Base-by-base conservation (phyloP, 148 eudicot genomes). In the Vaccinium macrocarpon region DNA sequence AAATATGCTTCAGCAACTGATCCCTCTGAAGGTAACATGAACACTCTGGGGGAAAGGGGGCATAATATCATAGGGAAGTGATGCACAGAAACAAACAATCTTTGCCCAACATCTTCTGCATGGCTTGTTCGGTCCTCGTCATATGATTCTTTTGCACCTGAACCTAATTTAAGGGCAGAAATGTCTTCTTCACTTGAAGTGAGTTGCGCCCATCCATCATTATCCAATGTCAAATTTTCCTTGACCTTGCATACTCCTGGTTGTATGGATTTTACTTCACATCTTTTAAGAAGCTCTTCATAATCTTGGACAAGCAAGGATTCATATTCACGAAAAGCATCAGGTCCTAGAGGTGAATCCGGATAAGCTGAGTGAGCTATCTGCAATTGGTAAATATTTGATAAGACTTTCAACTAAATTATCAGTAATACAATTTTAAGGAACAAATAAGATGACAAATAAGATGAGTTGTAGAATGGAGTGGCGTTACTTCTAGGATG, bases 21-120 rank as follows among this genome's bases (percentile, higher is more conserved):
- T 87, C 98, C 99, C 88, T 94, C 98, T 82, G 99, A 95, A 87
- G 99, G 99, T 71, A 97, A 88, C 85, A 97, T 95, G 79, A 97
- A 97, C 59, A 91, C 91, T 87, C 91, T 91, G 68, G 99, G 96
- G 70, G 99, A 91, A 78, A 97, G 81, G 46, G 99, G 99, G 87
- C 98, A 97, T 84, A 92, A 86, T 64, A 96, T 84, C 92, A 97
- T 75, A 84, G 99, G 99, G 85, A 97, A 97, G 88, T 97, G 98
- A 88, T 86, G 92, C 81, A 97, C 98, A 81, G 90, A 90, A 78
- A 95, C 95, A 46, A 77, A 52, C 87, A 96, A 76, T 80, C 84
- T 92, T 85, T 83, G 85, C 35, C 88, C 84, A 32, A 84, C 77
- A 81, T 79, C 86, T 86, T 86, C 92, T 42, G 70, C 81, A 51